Evolutionary conservation across 179 eudicot species (phyloP).

Genomic region (Beta lomatogona): DNA sequence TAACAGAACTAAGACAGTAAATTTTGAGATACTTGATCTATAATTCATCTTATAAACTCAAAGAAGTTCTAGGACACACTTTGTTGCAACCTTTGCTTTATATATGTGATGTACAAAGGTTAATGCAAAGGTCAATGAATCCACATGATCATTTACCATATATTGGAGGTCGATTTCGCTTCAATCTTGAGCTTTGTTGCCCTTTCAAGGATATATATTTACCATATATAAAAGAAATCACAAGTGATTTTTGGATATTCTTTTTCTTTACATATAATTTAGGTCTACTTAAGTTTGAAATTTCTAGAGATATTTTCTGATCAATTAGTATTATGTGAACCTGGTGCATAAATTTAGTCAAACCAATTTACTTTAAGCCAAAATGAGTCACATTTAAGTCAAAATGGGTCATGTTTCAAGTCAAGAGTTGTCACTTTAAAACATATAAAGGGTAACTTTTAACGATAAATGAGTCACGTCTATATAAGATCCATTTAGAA

Average conservation of each 20-base stretch:
- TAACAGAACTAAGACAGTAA: constrained; percentile 1
- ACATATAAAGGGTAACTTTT: no score
- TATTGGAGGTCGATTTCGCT: not conserved
- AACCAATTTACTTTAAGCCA: no score
- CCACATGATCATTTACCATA: not conserved
- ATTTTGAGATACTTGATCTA: not conserved
- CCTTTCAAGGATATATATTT: not conserved
- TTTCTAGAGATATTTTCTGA: no score
- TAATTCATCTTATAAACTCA: not conserved
- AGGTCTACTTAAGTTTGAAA: no score
- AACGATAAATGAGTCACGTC: no score
- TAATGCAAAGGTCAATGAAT: not conserved
- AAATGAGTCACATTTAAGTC: no score
- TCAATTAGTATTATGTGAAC: no score
- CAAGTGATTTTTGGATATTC: not conserved
- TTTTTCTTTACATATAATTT: constrained; percentile 20
- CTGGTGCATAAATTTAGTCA: no score
- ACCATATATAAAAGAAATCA: not conserved
- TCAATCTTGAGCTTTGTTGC: not conserved
- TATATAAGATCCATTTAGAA: no score
- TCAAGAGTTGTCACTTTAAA: no score
- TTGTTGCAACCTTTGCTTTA: not conserved
- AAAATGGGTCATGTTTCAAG: no score
- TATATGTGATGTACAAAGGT: not conserved
- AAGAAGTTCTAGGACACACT: not conserved